Percentiles rank a stretch among this genome's conserved stretches.
Evolutionary conservation across 352 stramenopile genomes (phyloP).

Genomic region (Thalassiosira tumida): DNA sequence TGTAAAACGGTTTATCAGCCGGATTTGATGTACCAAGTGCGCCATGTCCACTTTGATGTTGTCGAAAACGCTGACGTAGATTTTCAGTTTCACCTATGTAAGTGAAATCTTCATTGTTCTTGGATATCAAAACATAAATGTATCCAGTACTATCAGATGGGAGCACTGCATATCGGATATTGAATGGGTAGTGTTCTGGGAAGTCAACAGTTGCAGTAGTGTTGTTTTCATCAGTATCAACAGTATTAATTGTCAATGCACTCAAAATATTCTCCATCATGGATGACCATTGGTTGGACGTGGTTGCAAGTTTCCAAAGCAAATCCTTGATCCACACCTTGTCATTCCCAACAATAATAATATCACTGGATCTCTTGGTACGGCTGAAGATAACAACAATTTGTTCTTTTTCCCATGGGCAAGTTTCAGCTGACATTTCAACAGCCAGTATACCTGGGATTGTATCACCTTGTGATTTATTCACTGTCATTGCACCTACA

Average conservation of each 20-base stretch:
- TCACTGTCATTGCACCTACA: conserved; percentile 58
- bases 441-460: conserved; percentile 31
- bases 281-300: background rate
- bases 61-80: background rate
- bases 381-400: conserved; percentile 55
- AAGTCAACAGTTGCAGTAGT: background rate
- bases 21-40: background rate
- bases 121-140: background rate
- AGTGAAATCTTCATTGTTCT: background rate
- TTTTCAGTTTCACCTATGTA: conserved; percentile 1
- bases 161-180: background rate
- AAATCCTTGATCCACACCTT: background rate
- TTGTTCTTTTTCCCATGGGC: conserved; percentile 50
- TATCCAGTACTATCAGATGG: background rate
- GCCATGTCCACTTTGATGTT: background rate
- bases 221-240: background rate
- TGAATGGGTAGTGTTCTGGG: background rate
- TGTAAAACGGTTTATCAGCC: background rate
- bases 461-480: conserved; percentile 62
- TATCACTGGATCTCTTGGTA: conserved; percentile 13
- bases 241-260: background rate
- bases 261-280: background rate
- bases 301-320: background rate
- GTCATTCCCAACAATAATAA: conserved; percentile 8
- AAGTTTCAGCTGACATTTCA: conserved; percentile 20